Base-by-base conservation (phyloP, 2,329 filamentous ascomycete species). In the Lachnellula hyalina region DNA sequence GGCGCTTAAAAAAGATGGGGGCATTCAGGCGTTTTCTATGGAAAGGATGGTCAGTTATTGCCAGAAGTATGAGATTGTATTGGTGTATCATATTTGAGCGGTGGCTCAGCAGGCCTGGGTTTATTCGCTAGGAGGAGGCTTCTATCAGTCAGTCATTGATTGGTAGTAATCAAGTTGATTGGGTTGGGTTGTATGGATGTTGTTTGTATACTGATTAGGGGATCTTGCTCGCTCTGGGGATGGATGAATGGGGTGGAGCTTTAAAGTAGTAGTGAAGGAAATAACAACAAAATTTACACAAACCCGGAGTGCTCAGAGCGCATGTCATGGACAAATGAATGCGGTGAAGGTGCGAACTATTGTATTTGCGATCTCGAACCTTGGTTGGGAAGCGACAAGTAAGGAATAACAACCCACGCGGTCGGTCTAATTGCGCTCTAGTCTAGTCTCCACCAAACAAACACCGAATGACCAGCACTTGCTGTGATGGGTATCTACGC, bases 1-100 rank as follows among this genome's bases (percentile, higher is more conserved):
- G 60, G 63, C 58, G 47, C 49, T 8, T 41, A 52, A 60, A 60
- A 62, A 63, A 59, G 56, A 54, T 51, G 52, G 56, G 38, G 17
- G 19, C 8, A 47, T 52, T 51, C 21, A 54, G 64, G 63, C 56
- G 61, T 65, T 65, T 65, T 40, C 15, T 9, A 44, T 25, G 25
- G 41, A 12, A 12, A 21, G 12, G 41, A 44, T 19, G 12, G 5
- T 7, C 17, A 44, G 7, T 44, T 44, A 19, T 17, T 44, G 21
- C 41, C 41, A 25, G 5, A 44, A 4, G 19, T 19, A 12, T 9
- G 41, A 14, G 41, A 44, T 44, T 44, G 19, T 44, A 41, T n/a
- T 41, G 17, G 15, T 41, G 14, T 41, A 41, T 41, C 38, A 41
- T 41, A 41, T 32, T n/a, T 19, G 41, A 21, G 4, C 41, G 41